A percentile compares a stretch with the other conserved stretches of the same genome.
These are phyloP conservation scores for Dissophora ornata DNA, from an alignment of 192 early-diverging fungal species.

Conservation along the genomic window DNA sequence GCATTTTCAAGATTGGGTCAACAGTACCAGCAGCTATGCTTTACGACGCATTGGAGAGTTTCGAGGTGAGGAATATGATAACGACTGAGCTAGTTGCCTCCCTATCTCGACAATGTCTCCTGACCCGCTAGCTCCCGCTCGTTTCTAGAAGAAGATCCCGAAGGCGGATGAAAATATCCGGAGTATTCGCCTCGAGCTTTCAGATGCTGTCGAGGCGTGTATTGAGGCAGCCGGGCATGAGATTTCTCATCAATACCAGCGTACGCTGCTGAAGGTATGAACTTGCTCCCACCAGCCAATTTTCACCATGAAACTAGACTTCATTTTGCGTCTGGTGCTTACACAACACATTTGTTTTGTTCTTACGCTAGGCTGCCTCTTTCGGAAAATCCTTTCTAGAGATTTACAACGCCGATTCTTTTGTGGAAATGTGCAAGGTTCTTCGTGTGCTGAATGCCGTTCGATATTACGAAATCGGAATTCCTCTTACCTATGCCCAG, in stretches of 20 bases:
- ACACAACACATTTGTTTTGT: too few relatives aligned
- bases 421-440: constrained; percentile 88
- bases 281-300: too few relatives aligned
- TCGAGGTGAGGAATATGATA: constrained; percentile 62
- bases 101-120: too few relatives aligned
- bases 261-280: constrained; percentile 75
- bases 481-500: constrained; percentile 91
- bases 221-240: constrained; percentile 94
- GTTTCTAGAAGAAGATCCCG: constrained; percentile 73
- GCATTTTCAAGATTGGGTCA: constrained; percentile 95
- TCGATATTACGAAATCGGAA: constrained; percentile 84
- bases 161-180: constrained; percentile 97
- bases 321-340: too few relatives aligned
- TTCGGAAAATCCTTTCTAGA: constrained; percentile 95
- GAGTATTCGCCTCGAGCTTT: constrained; percentile 81
- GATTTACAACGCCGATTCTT: constrained; percentile 84
- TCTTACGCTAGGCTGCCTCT: constrained; percentile 77
- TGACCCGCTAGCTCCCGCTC: neutral
- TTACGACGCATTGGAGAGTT: constrained; percentile 82
- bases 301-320: too few relatives aligned
- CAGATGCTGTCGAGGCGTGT: constrained; percentile 90
- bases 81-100: too few relatives aligned
- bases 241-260: constrained; percentile 80
- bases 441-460: constrained; percentile 93
- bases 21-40: constrained; percentile 93